These are phyloP conservation scores for Babesia divergens DNA, from an alignment of 169 alveolate species.

Conservation along the genomic window DNA sequence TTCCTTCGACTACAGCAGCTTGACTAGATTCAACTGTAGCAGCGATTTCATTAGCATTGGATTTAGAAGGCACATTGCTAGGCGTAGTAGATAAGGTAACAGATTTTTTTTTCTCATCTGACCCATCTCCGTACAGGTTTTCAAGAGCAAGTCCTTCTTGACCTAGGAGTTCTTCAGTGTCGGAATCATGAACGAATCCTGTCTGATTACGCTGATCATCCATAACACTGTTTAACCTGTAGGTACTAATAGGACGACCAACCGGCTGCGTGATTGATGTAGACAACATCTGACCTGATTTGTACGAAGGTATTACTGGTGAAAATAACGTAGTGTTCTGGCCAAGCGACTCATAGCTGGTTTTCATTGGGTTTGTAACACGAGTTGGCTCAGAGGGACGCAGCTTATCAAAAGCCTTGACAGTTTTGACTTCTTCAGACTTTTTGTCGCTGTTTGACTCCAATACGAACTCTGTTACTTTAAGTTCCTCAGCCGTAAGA, in stretches of 20 bases:
- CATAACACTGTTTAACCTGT: conserved; percentile 30
- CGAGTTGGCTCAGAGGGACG: conserved; percentile 21
- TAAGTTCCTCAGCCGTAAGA: conserved; percentile 58
- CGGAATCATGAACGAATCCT: conserved; percentile 35
- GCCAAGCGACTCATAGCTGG: not conserved
- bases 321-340: not conserved
- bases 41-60: not conserved
- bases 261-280: not conserved
- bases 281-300: not conserved
- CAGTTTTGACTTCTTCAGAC: not conserved
- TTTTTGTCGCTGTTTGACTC: not conserved
- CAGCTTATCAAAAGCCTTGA: conserved; percentile 28
- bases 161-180: not conserved
- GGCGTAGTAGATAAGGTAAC: not conserved
- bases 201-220: conserved; percentile 23
- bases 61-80: not conserved
- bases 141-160: conserved; percentile 18
- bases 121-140: not conserved
- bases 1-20: not conserved
- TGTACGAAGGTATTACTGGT: not conserved
- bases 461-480: conserved; percentile 37
- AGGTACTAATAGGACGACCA: conserved; percentile 10
- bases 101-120: not conserved
- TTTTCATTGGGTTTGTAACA: not conserved
- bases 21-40: not conserved